A percentile compares a stretch with the other conserved stretches of the same genome.
These are phyloP conservation scores for Hamamelis virginiana DNA, from an alignment of 164 flowering plant species.

Conservation along the genomic window DNA sequence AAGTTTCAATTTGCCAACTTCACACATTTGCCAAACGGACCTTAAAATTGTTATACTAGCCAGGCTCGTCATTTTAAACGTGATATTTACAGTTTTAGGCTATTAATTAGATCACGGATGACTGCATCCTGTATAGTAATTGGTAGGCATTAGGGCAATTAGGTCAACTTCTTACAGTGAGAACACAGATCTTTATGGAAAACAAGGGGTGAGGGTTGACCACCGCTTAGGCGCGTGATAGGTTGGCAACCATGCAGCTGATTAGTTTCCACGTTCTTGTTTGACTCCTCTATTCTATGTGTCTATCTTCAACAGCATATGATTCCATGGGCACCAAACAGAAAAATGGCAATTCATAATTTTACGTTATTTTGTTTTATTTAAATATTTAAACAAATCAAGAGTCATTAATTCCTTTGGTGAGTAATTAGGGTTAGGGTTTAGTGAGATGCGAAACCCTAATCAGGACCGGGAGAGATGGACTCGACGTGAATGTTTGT, in stretches of 20 bases:
- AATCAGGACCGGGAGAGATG: constrained; percentile 31
- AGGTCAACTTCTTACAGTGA: neutral
- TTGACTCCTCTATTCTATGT: constrained; percentile 32
- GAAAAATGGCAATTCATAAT: no score
- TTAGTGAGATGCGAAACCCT: constrained; percentile 24
- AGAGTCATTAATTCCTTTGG: constrained; percentile 5
- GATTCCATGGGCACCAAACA: no score
- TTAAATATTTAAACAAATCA: neutral
- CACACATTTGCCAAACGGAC: no score
- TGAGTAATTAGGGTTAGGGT: constrained; percentile 23
- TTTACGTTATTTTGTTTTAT: neutral
- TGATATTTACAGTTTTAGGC: no score
- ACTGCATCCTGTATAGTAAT: no score
- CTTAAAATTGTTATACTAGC: no score
- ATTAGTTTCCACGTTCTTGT: constrained; percentile 41
- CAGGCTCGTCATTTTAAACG: no score
- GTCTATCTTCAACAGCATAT: neutral
- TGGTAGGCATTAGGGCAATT: no score
- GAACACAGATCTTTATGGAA: neutral
- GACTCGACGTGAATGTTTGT: constrained; percentile 56
- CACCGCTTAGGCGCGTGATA: constrained; percentile 50
- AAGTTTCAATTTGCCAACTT: no score
- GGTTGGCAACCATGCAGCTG: constrained; percentile 51
- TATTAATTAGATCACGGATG: no score
- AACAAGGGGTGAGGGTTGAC: constrained; percentile 20